Conservation (phyloP, 2,329 filamentous ascomycete species). For the Ambrosiella cleistominuta region DNA sequence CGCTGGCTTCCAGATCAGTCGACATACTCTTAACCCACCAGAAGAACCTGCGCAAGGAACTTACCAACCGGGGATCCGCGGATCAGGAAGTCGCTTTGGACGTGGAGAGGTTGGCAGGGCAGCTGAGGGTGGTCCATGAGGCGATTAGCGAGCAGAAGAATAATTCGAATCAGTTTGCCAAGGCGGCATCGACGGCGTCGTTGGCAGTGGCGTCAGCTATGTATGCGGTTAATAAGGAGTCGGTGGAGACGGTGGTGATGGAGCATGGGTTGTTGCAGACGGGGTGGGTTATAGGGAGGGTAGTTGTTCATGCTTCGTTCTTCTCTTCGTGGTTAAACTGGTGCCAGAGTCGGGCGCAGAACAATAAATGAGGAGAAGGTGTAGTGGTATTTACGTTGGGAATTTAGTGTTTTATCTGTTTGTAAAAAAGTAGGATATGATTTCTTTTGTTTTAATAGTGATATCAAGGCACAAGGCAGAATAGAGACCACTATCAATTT, state of each 20-base stretch:
- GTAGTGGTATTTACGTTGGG: not conserved
- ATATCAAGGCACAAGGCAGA: too few relatives aligned
- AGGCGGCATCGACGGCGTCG: conserved; percentile 56
- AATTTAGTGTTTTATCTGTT: not conserved
- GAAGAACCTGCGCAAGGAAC: conserved; percentile 44
- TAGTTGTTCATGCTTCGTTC: conserved; percentile 45
- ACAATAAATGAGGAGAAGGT: conserved; percentile 5
- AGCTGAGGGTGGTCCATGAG: conserved; percentile 47
- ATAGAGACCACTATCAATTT: not conserved
- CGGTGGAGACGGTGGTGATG: conserved; percentile 36
- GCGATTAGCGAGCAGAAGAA: conserved; percentile 44
- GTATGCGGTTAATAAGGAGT: conserved; percentile 33
- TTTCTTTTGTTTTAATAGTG: not conserved
- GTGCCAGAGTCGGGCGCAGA: conserved; percentile 34
- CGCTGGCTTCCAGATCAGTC: conserved; percentile 55
- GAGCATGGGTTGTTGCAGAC: conserved; percentile 46
- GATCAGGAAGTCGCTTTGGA: conserved; percentile 19
- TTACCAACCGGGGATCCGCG: conserved; percentile 24
- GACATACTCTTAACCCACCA: conserved; percentile 57
- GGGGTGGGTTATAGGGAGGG: conserved; percentile 38
- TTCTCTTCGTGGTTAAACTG: conserved; percentile 62
- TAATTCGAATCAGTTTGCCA: conserved; percentile 52
- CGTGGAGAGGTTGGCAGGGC: conserved; percentile 17
- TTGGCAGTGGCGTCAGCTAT: conserved; percentile 48
- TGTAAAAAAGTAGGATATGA: not conserved